Conservation (phyloP, 768 basidiomycete genomes). For the Galerina sulciceps region DNA sequence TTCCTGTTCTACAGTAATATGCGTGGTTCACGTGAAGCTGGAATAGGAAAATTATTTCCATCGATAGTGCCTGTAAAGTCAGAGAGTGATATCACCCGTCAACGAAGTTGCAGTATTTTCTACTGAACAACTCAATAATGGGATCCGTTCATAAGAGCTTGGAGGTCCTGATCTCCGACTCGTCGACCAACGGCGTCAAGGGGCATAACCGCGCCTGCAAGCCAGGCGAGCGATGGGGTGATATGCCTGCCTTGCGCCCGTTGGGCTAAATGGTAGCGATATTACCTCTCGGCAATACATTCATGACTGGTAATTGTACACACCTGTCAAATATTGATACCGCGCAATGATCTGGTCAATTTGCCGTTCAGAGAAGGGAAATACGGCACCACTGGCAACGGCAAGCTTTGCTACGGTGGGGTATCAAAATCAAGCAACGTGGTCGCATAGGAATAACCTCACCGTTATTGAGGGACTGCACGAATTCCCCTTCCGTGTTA, state of each 20-base stretch:
- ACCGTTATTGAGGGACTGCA: slow-evolving; percentile 36
- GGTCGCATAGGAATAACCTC: slow-evolving; percentile 4
- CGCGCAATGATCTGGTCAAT: slow-evolving; percentile 41
- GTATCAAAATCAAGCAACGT: neutral
- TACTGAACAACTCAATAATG: slow-evolving; percentile 21
- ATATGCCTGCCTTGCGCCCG: slow-evolving; percentile 34
- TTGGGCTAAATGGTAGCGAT: slow-evolving; percentile 22
- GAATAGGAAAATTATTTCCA: neutral
- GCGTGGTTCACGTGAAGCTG: neutral
- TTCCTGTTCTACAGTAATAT: neutral
- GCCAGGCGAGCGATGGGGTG: slow-evolving; percentile 40
- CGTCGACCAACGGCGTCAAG: slow-evolving; percentile 37
- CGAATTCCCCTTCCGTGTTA: slow-evolving; percentile 36
- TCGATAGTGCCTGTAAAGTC: neutral
- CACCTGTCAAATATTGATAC: slow-evolving; percentile 42
- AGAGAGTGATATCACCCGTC: neutral
- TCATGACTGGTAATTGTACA: slow-evolving; percentile 2
- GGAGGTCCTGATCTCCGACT: slow-evolving; percentile 32
- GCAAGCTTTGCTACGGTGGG: slow-evolving; percentile 29
- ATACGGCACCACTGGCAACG: slow-evolving; percentile 32
- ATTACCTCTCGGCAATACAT: no score
- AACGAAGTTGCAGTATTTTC: neutral
- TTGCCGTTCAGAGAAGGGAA: slow-evolving; percentile 40
- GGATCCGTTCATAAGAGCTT: slow-evolving; percentile 35
- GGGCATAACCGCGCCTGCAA: slow-evolving; percentile 49